Base-by-base conservation (phyloP, 257 asterid species). In the Petrea volubilis region DNA sequence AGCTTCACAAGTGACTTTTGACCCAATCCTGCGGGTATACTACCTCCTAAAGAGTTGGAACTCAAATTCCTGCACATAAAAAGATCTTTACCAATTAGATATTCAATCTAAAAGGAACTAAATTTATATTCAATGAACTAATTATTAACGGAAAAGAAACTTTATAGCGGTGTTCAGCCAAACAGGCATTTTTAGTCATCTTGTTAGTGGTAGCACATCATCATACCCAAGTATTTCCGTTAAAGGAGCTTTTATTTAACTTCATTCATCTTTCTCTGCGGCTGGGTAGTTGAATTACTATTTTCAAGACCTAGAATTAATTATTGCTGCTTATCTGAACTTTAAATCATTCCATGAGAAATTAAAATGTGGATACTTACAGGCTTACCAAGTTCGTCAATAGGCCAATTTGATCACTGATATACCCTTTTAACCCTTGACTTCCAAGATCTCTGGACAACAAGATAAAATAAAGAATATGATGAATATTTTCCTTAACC, bases 391-490 rank as follows among this genome's bases (percentile, higher is more conserved):
- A 92, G 75, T 90, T 86, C 53, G 97, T 70, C 87, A 95, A 82
- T 44, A 86, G 84, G 58, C 85, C 81, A 67, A 95, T 90, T 72
- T 92, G 84, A 56, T 92, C 94, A 18, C 87, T 87, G 68, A 95
- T 88, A 72, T 76, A 76, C 59, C 99, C 99, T 88, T 95, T 95
- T 85, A 95, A 79, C 63, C 97, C 98, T 82, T 95, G 99, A 82
- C 91, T 86, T 24, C 98, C 99, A 46, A 95, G 92, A 85, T 95
- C 99, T 72, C 99, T 95, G 90, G 12, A 65, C 63, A 64, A 23
- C 27, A 55, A 55, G 23, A 44, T 15, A 41, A 25, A 23, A 33
- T 4, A 3, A 38, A 47, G 10, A 61, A 15, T 64, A 44, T 34
- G 11, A 31, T 5, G 20, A 69, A 38, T 17, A 6, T 28, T 43